These are phyloP conservation scores for Caloboletus inedulis DNA, from an alignment of 1,284 basidiomycete genomes.

Conservation along the genomic window DNA sequence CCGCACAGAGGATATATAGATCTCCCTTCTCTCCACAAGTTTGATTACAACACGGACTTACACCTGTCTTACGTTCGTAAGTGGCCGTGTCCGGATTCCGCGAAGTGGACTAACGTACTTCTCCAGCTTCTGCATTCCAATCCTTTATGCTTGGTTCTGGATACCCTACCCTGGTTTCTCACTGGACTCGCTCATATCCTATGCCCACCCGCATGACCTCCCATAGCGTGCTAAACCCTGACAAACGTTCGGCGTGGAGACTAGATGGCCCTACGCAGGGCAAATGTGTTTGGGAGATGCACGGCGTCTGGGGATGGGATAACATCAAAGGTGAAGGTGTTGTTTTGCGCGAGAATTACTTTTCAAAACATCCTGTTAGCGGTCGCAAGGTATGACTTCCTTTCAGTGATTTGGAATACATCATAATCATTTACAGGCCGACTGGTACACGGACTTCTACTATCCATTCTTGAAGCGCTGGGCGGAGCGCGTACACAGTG, in stretches of 20 bases:
- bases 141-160: conserved; percentile 84
- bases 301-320: conserved; percentile 95
- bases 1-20: conserved; percentile 93
- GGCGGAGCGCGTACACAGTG: conserved; percentile 60
- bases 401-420: not conserved
- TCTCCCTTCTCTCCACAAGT: conserved; percentile 77
- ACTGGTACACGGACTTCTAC: conserved; percentile 86
- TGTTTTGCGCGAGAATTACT: conserved; percentile 85
- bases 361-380: conserved; percentile 63
- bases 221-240: conserved; percentile 54
- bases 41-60: conserved; percentile 93
- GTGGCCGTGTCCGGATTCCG: conserved; percentile 29
- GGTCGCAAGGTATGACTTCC: conserved; percentile 48
- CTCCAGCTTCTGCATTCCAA: conserved; percentile 72
- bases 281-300: conserved; percentile 84
- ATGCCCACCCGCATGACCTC: conserved; percentile 71
- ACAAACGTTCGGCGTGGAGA: conserved; percentile 64
- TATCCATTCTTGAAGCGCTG: conserved; percentile 78
- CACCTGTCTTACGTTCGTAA: conserved; percentile 81
- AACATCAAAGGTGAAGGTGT: conserved; percentile 64
- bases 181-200: conserved; percentile 82
- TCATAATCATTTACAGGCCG: conserved; percentile 43
- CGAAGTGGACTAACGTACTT: not conserved
- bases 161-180: conserved; percentile 66
- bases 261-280: conserved; percentile 67